Base-by-base conservation (phyloP, 1,139 yeast species). In the Protomyces gravidus region DNA sequence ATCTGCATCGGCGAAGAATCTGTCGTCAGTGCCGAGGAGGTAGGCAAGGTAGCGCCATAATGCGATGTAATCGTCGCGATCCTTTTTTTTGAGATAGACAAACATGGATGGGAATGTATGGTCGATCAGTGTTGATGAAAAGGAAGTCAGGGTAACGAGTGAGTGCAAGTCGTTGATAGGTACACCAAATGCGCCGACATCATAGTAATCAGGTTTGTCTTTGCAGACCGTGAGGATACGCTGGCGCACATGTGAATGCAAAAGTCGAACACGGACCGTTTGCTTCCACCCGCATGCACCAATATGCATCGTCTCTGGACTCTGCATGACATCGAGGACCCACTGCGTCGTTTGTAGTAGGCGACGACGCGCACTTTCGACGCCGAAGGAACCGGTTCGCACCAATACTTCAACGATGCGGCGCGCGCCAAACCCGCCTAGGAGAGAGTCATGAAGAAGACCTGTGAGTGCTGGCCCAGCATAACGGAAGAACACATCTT, bases 341-440 rank as follows among this genome's bases (percentile, higher is more conserved):
- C 50, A 50, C 30, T 56, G 60, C 19, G 50, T 56, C 40, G 60
- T 56, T 46, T 56, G 53, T 15, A 56, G 25, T 39, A 56, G 17
- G n/a, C 60, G 30, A 21, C 55, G 45, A 1, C 60, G 50, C 5
- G 60, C 60, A 9, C 56, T 50, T 27, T 56, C 48, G 13, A 56
- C 56, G 28, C 53, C 55, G 21, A 56, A 56, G 11, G 53, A 47
- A 3, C 60, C 60, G 1, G 60, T 56, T 19, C 60, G 45, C 11
- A 45, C 60, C 45, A 56, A 32, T 19, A 56, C 60, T 30, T 49
- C 60, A 7, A 45, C 32, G 28, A 50, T 50, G 11, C 60, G 11
- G n/a, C 56, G 53, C 6, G 55, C 56, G 13, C 56, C 60, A 21
- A 56, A 50, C 1, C 60, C 60, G 7, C 60, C 60, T 13, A 56